phyloP scores from a whole-genome alignment of 108 stramenopile species.

The Fragilaria radians region DNA sequence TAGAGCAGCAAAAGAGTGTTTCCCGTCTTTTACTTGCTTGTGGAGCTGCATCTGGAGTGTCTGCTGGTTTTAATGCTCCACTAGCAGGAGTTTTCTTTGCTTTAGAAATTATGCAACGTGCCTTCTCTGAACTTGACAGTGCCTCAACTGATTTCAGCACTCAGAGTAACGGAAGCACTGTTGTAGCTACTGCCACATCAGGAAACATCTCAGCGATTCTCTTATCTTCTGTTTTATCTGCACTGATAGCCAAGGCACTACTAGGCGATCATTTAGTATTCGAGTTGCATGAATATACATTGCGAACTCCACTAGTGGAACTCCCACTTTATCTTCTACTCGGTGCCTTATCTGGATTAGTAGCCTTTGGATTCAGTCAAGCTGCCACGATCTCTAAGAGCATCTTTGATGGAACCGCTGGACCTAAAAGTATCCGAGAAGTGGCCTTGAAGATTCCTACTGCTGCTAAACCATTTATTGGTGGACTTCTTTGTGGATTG shows the following conservation, averaged over 20 bases:
- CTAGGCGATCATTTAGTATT: constrained; percentile 74
- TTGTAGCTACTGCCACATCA: constrained; percentile 15
- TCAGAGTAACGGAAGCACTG: neutral
- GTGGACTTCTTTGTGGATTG: constrained; percentile 65
- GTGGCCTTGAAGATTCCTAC: constrained; percentile 37
- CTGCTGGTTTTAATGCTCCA: constrained; percentile 92
- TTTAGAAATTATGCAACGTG: constrained; percentile 72
- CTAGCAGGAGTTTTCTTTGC: constrained; percentile 92
- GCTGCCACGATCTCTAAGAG: constrained; percentile 44
- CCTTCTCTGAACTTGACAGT: constrained; percentile 18
- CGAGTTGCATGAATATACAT: constrained; percentile 36
- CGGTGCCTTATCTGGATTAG: constrained; percentile 66
- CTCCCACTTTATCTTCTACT: constrained; percentile 81
- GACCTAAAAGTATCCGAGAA: constrained; percentile 38
- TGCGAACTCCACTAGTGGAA: constrained; percentile 73
- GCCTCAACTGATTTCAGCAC: neutral
- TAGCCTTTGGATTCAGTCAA: constrained; percentile 56
- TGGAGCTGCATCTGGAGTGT: constrained; percentile 89
- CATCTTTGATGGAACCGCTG: constrained; percentile 51
- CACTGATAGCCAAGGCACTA: constrained; percentile 60
- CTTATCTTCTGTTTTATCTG: constrained; percentile 65
- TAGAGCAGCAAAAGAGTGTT: neutral
- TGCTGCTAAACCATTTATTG: constrained; percentile 57
- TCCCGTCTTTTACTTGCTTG: constrained; percentile 70
- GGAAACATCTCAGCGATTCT: constrained; percentile 69